These are phyloP conservation scores for Rhizopus arrhizus DNA, from an alignment of 371 early-diverging fungal genomes.

Conservation along the genomic window DNA sequence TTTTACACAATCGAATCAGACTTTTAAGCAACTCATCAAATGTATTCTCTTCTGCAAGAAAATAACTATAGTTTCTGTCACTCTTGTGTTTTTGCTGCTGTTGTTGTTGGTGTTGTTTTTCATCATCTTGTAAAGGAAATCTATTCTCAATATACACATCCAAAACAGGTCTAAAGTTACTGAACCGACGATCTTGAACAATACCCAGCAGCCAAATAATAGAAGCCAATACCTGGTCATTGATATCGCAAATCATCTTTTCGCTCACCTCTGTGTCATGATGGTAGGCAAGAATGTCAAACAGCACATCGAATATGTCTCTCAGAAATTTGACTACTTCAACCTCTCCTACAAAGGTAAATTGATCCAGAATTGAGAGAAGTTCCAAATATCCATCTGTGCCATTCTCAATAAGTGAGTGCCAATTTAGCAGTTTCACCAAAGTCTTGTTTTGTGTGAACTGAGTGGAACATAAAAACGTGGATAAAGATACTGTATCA, in stretches of 20 bases:
- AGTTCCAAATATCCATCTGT: slow-evolving; percentile 42
- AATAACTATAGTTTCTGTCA: slow-evolving; percentile 9
- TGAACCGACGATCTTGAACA: slow-evolving; percentile 68
- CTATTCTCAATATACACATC: slow-evolving; percentile 66
- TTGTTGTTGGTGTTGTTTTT: not conserved
- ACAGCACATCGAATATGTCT: slow-evolving; percentile 66
- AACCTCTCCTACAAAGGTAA: slow-evolving; percentile 66
- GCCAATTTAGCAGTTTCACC: slow-evolving; percentile 71
- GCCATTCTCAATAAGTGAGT: slow-evolving; percentile 23
- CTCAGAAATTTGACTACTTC: slow-evolving; percentile 74
- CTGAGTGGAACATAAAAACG: slow-evolving; percentile 65
- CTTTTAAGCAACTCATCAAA: slow-evolving; percentile 50
- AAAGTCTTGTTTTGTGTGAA: slow-evolving; percentile 69
- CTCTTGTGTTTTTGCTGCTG: not conserved
- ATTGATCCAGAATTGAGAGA: slow-evolving; percentile 59
- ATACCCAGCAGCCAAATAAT: slow-evolving; percentile 63
- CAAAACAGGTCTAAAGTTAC: slow-evolving; percentile 61
- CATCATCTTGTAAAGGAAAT: slow-evolving; percentile 43
- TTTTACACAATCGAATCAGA: slow-evolving; percentile 46
- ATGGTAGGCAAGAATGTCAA: slow-evolving; percentile 58
- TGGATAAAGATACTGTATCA: slow-evolving; percentile 57
- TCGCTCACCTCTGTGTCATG: slow-evolving; percentile 14
- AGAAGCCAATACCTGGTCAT: slow-evolving; percentile 53
- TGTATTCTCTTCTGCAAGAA: slow-evolving; percentile 22
- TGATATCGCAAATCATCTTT: slow-evolving; percentile 10